These are phyloP conservation scores for Breynia disticha DNA, from an alignment of 441 rosid genomes.

Conservation along the genomic window DNA sequence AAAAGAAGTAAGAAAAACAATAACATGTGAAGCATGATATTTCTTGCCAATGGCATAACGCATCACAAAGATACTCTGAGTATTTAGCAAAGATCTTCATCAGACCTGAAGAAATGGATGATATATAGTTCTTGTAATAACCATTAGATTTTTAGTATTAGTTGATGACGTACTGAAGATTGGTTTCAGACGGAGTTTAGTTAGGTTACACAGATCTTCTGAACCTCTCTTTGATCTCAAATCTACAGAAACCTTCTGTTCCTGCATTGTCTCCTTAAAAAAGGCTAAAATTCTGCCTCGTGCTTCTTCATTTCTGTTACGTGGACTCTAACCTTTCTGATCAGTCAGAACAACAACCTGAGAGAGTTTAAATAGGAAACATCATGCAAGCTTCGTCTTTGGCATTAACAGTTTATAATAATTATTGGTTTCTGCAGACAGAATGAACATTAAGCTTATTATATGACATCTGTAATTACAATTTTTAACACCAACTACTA, in stretches of 20 bases:
- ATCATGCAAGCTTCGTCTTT: slow-evolving; percentile 25
- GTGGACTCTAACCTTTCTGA: slow-evolving; percentile 1
- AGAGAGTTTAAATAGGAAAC: slow-evolving; percentile 21
- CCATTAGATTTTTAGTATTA: slow-evolving; percentile 14
- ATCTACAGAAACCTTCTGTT: slow-evolving; percentile 17
- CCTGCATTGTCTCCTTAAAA: slow-evolving; percentile 35
- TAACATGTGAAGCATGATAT: slow-evolving; percentile 20
- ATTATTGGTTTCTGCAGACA: too few species aligned
- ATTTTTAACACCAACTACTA: too few species aligned
- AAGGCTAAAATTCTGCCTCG: slow-evolving; percentile 37
- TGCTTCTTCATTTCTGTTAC: slow-evolving; percentile 27
- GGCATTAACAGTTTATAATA: neutral
- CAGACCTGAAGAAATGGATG: slow-evolving; percentile 16
- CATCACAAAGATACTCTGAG: slow-evolving; percentile 27
- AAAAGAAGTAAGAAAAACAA: neutral
- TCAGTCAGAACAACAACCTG: neutral
- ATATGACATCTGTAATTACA: too few species aligned
- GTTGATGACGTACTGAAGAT: slow-evolving; percentile 29
- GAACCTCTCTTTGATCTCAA: slow-evolving; percentile 27
- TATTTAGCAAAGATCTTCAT: slow-evolving; percentile 39
- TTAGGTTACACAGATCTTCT: slow-evolving; percentile 28
- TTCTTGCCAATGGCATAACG: slow-evolving; percentile 15
- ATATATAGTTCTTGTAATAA: slow-evolving; percentile 11
- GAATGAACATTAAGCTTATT: too few species aligned
- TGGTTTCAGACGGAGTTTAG: slow-evolving; percentile 21